Percentiles rank a stretch among this genome's conserved stretches.
phyloP scores from a whole-genome alignment of 2,329 filamentous ascomycete species.

The Paramyrothecium roridum region DNA sequence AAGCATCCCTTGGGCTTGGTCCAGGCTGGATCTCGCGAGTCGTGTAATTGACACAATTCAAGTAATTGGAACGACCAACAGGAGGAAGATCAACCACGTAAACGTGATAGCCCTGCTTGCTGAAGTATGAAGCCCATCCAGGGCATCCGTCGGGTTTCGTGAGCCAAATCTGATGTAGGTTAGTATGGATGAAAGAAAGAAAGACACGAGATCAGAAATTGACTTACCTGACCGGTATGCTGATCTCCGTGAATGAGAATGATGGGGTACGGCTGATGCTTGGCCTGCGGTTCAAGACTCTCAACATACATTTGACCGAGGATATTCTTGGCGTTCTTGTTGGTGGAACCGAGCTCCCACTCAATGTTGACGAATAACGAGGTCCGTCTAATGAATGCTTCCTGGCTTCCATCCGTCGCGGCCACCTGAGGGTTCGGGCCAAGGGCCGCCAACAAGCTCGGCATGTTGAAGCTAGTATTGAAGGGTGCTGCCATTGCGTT shows the following conservation, averaged over 20 bases:
- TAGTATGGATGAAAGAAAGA: background rate
- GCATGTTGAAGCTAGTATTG: background rate
- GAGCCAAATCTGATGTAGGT: slow-evolving; percentile 29
- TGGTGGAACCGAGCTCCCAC: slow-evolving; percentile 11
- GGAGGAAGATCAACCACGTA: slow-evolving; percentile 40
- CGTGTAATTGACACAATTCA: slow-evolving; percentile 13
- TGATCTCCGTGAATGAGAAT: slow-evolving; percentile 33
- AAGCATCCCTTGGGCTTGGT: slow-evolving; percentile 10
- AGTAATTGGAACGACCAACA: slow-evolving; percentile 30
- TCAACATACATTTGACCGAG: slow-evolving; percentile 34
- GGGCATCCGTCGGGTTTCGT: slow-evolving; percentile 43
- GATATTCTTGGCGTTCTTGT: slow-evolving; percentile 10
- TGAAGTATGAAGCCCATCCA: slow-evolving; percentile 44
- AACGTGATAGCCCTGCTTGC: slow-evolving; percentile 36
- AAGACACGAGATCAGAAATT: no score
- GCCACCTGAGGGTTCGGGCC: background rate
- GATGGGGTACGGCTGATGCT: slow-evolving; percentile 17
- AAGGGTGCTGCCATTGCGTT: background rate
- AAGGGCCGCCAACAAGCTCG: background rate
- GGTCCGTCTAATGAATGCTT: slow-evolving; percentile 10
- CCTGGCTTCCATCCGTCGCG: background rate
- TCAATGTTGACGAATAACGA: slow-evolving; percentile 22
- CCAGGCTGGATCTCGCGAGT: slow-evolving; percentile 12
- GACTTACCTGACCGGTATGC: slow-evolving; percentile 27
- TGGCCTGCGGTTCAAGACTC: slow-evolving; percentile 15